Base-by-base conservation (phyloP, 2,329 filamentous ascomycete genomes). In the Neopestalotiopsis rosae region DNA sequence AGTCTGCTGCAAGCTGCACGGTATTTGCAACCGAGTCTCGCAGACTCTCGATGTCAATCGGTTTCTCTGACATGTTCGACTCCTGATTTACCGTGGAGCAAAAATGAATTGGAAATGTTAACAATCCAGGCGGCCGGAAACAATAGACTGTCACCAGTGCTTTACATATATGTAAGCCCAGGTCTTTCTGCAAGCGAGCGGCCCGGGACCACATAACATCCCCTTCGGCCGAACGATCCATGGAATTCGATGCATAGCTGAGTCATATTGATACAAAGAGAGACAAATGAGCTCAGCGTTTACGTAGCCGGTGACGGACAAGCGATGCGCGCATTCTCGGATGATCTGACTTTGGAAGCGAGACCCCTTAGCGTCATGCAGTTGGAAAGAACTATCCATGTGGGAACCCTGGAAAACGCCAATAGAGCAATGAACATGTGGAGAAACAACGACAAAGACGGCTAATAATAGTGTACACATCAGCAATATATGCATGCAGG, bases 1-100 rank as follows among this genome's bases (percentile, higher is more conserved):
- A 59, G 24, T 59, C 57, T 59, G 57, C 57, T 28, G 57, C 57
- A 2, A 59, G 57, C 28, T 59, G 57, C 24, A 59, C 57, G 10
- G 57, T 20, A 10, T 14, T 32, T 20, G 57, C 9, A 9, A 59
- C 57, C 5, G 57, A 59, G n/a, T 59, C 28, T 20, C 28, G n/a
- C 14, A 59, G 5, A 59, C 10, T 13, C 9, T n/a, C 28, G 0
- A 7, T 20, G 24, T 7, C 28, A 1, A 14, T 9, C n/a, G n/a
- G 4, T 9, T 59, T 32, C 28, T 9, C 6, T 28, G 57, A 59
- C 57, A 59, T 59, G 9, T 59, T 59, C 24, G 28, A 32, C 3
- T 24, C n/a, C 14, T 24, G 57, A 13, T 28, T 28, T 28, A 28
- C 24, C 24, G 24, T 28, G 24, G 24, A 28, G 24, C 3, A 28